These are phyloP conservation scores for Scedosporium apiospermum DNA, from an alignment of 2,329 filamentous ascomycete species.

Conservation along the genomic window DNA sequence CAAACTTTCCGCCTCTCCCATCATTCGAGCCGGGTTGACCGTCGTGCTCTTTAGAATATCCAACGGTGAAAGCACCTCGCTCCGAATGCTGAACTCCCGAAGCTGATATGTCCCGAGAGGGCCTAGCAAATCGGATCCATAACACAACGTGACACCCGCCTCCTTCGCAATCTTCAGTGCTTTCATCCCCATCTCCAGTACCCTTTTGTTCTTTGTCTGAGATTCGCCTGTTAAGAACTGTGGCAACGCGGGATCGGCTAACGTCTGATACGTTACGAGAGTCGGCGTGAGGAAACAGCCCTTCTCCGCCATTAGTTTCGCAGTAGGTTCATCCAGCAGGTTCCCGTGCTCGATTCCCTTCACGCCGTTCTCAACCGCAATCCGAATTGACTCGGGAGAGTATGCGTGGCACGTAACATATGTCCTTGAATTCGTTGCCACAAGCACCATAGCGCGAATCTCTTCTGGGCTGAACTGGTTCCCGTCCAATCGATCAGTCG, in stretches of 20 bases:
- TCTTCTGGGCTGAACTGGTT: conserved; percentile 49
- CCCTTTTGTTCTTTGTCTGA: conserved; percentile 39
- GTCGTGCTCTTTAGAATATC: conserved; percentile 21
- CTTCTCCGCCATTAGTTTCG: conserved; percentile 38
- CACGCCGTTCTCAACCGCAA: conserved; percentile 45
- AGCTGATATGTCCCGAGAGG: conserved; percentile 21
- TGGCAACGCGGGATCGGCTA: conserved; percentile 32
- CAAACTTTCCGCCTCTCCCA: conserved; percentile 33
- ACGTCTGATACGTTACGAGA: conserved; percentile 39
- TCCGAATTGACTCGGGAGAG: conserved; percentile 42
- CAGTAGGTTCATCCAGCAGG: conserved; percentile 30
- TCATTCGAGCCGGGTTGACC: conserved; percentile 39
- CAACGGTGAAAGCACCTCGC: conserved; percentile 13
- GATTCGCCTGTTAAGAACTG: conserved; percentile 33
- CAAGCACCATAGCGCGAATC: conserved; percentile 41
- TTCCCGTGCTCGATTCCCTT: conserved; percentile 41
- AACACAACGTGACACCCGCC: conserved; percentile 46
- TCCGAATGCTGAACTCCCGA: conserved; percentile 21
- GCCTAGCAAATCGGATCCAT: conserved; percentile 32
- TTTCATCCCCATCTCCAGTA: conserved; percentile 34
- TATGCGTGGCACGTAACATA: conserved; percentile 51
- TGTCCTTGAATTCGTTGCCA: conserved; percentile 36
- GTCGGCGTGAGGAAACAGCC: conserved; percentile 44
- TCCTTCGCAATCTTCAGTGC: conserved; percentile 37
- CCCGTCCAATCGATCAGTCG: conserved; percentile 42